Conservation (phyloP, 2,329 filamentous ascomycete genomes). For the Talaromyces sp. region DNA sequence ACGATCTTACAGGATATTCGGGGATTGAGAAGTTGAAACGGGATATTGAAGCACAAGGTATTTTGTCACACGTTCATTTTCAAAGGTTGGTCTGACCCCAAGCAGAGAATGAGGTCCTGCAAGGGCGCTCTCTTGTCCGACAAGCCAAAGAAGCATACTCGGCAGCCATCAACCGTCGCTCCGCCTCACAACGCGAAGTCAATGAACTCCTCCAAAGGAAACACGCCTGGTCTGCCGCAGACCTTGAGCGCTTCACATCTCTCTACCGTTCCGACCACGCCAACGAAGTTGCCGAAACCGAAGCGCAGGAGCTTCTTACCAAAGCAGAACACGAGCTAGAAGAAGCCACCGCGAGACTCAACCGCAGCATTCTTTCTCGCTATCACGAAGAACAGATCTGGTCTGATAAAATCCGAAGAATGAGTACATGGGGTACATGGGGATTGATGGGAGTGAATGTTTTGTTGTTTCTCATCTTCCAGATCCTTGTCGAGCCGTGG, state of each 20-base stretch:
- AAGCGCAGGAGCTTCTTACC: slow-evolving; percentile 67
- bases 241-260: slow-evolving; percentile 90
- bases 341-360: slow-evolving; percentile 69
- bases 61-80: slow-evolving; percentile 13
- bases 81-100: neutral
- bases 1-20: slow-evolving; percentile 90
- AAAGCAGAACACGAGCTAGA: slow-evolving; percentile 77
- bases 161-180: slow-evolving; percentile 75
- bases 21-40: slow-evolving; percentile 81
- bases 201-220: slow-evolving; percentile 91
- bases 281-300: slow-evolving; percentile 78
- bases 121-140: slow-evolving; percentile 63
- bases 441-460: slow-evolving; percentile 97
- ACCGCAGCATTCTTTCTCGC: slow-evolving; percentile 76
- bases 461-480: slow-evolving; percentile 76
- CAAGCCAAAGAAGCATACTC: slow-evolving; percentile 73
- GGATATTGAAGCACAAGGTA: slow-evolving; percentile 68
- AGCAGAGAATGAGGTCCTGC: slow-evolving; percentile 52
- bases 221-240: slow-evolving; percentile 79
- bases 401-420: slow-evolving; percentile 93
- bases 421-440: slow-evolving; percentile 98
- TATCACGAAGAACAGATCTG: slow-evolving; percentile 99
- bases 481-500: slow-evolving; percentile 93
- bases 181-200: slow-evolving; percentile 90
- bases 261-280: slow-evolving; percentile 90